Base-by-base conservation (phyloP, 768 basidiomycete species). In the Lactifluus rugatus region DNA sequence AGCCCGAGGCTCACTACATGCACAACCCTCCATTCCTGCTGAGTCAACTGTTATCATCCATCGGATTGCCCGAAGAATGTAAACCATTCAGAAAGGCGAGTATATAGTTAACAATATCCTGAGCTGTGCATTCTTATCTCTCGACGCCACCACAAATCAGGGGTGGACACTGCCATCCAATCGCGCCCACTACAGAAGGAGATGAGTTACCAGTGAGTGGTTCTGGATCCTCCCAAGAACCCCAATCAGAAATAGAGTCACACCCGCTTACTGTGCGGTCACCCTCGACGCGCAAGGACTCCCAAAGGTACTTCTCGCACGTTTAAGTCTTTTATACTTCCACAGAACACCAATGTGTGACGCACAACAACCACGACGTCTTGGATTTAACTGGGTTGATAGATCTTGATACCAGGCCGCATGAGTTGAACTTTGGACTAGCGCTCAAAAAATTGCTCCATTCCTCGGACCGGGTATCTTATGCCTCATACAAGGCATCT, bases 401-500 rank as follows among this genome's bases (percentile, higher is more conserved):
- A 37, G 14, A 36, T 37, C 37, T 25, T 7, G 13, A 37, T 10
- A 25, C 11, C 31, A 48, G 48, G 16, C 1, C 16, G 17, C 3
- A 47, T 46, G 7, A 46, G 23, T 11, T 46, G 25, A 26, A 46
- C 19, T n/a, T 16, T 13, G 3, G 14, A 31, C 25, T 10, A 16
- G n/a, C 23, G 17, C 41, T n/a, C 41, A 5, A 23, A 23, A 23
- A 1, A 5, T n/a, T 7, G n/a, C 3, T 14, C 10, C 17, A n/a
- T 52, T n/a, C 6, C 19, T 10, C 2, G 14, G 37, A 28, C 17
- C 13, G 46, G 46, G 13, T 26, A 32, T 34, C 4, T 64, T 49
- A 64, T 31, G 63, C 63, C 54, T 64, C 17, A 41, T 64, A 64
- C 28, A 64, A 34, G 16, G 57, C 52, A 44, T 64, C 63, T 17